Base-by-base conservation (phyloP, 345 rosid genomes). In the Arabis hirsuta region DNA sequence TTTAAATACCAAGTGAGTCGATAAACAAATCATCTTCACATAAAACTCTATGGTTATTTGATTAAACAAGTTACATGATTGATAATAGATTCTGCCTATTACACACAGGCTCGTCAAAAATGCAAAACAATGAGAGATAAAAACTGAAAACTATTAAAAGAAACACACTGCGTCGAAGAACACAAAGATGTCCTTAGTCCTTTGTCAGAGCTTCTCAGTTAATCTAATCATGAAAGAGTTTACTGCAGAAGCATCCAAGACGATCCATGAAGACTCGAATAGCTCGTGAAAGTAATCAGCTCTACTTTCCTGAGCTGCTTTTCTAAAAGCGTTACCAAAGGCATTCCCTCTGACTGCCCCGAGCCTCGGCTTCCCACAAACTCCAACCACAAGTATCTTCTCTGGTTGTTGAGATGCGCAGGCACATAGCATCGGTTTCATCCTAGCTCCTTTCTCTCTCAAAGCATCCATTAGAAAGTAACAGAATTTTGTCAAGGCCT, bases 241-340 rank as follows among this genome's bases (percentile, higher is more conserved):
- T 55, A 95, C 89, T 0, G 86, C 90, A 63, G 70, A 84, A 71
- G 73, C 82, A 76, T 95, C 94, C 67, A 95, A 78, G 44, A 95
- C 77, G 42, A 95, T 95, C 99, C 99, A 95, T 6, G 99, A 95
- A 82, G 98, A 91, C 80, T 95, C 99, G 26, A 95, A 91, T 12
- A 95, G 84, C 81, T 95, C 99, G 14, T 95, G 98, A 81, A 87
- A 91, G 85, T 84, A 91, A 64, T 83, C 97, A 14, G 90, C 87
- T 76, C 87, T 88, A 38, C 83, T 90, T 71, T 91, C 96, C 61
- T 83, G 82, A 11, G 96, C 98, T 4, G 98, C 94, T 41, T 90
- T 86, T 77, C 91, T 85, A 65, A 95, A 95, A 41, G 98, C 96
- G 70, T 77, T 63, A 3, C 98, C 99, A 73, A 95, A 91, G 8